Base-by-base conservation (phyloP, 2,329 filamentous ascomycete genomes). In the Decorospora gaudefroyi region DNA sequence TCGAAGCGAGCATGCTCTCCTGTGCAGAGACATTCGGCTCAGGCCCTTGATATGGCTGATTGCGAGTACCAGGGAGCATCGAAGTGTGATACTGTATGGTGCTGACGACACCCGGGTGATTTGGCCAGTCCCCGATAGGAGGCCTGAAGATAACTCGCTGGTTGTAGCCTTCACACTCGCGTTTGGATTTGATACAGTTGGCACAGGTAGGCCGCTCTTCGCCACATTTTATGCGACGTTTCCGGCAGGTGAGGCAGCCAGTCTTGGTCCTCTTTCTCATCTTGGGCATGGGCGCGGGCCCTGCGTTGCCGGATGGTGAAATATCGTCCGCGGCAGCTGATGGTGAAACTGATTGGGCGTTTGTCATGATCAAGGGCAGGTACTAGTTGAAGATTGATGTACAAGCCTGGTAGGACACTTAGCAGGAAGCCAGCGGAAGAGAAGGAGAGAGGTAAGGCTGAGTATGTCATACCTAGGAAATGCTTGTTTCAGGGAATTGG, bases 171-270 rank as follows among this genome's bases (percentile, higher is more conserved):
- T 93, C 88, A 67, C 89, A 95, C 55, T 84, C 78, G 10, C 89
- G 81, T 70, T 91, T 92, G 12, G 88, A 92, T 65, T 92, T 93
- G 73, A 87, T 83, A 72, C 89, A 95, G 64, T 95, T 95, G 62
- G 80, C 84, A 72, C 89, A 93, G 18, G 80, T 86, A 17, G 89
- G 89, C 35, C 86, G 82, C 61, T 90, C 88, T 69, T 97, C 93
- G 51, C 93, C 93, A 70, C 93, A 99, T 73, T 97, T 99, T 72
- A 99, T 97, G 51, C 93, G 87, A 39, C 93, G 86, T 72, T 88
- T 92, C 53, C 93, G 87, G 73, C 93, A 99, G 45, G 93, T 96
- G 49, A 96, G 73, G 68, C 91, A 96, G 10, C 91, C 91, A 2
- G 91, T 96, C 74, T 96, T 96, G 37, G 91, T 96, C 61, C 91